A percentile compares a stretch with the other conserved stretches of the same genome.
Evolutionary conservation across 2,329 filamentous ascomycete species (phyloP).

Genomic region (Lachnellula occidentalis): DNA sequence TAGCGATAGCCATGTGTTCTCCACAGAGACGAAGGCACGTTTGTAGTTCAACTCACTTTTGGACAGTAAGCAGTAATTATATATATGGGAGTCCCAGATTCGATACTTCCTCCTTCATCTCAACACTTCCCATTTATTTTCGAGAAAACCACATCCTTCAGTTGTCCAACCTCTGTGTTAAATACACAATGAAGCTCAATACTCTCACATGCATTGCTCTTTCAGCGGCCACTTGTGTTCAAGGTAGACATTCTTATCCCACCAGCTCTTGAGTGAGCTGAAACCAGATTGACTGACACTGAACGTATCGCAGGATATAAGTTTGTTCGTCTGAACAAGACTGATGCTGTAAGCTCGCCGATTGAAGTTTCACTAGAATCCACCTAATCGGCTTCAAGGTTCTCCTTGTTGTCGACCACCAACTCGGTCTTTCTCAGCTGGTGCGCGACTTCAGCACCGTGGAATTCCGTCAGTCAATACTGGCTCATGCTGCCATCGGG

Average conservation of each 20-base stretch:
- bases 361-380: background rate
- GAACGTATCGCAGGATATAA: slow-evolving; percentile 14
- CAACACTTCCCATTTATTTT: background rate
- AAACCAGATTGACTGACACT: background rate
- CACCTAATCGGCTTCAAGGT: slow-evolving; percentile 31
- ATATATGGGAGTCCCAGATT: background rate
- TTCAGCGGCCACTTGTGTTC: slow-evolving; percentile 13
- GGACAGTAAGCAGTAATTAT: background rate
- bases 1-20: background rate
- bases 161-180: background rate
- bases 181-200: slow-evolving; percentile 25
- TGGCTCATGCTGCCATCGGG: slow-evolving; percentile 62
- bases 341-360: slow-evolving; percentile 24
- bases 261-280: too few species aligned
- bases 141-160: background rate
- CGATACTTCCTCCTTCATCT: background rate
- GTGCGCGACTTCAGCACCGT: slow-evolving; percentile 63
- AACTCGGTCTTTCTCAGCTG: slow-evolving; percentile 52
- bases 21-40: background rate
- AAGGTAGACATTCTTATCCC: slow-evolving; percentile 9
- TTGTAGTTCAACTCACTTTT: background rate
- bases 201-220: slow-evolving; percentile 16
- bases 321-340: slow-evolving; percentile 33
- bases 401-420: slow-evolving; percentile 54
- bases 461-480: slow-evolving; percentile 60